Percentiles rank a stretch among this genome's conserved stretches.
Evolutionary conservation across 2,329 filamentous ascomycete species (phyloP).

Genomic region (Pseudocercospora eumusae): DNA sequence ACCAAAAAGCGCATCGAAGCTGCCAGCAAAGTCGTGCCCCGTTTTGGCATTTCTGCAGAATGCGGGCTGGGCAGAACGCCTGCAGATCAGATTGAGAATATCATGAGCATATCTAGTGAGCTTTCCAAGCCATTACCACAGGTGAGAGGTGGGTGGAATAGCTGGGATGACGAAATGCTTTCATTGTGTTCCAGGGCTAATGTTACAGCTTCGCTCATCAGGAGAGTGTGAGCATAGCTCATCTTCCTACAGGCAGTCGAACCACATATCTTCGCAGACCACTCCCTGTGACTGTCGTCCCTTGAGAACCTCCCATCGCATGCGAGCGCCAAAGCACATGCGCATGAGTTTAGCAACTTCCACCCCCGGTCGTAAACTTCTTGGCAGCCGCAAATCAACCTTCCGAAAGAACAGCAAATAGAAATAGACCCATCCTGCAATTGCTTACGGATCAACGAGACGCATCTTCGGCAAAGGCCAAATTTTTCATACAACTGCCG

Average conservation of each 20-base stretch:
- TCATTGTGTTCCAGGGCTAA: background rate
- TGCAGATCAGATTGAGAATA: conserved; percentile 6
- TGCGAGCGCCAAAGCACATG: too few relatives aligned
- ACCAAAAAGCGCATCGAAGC: conserved; percentile 43
- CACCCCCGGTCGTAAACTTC: background rate
- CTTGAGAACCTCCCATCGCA: too few relatives aligned
- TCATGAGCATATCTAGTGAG: conserved; percentile 7
- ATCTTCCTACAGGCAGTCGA: background rate
- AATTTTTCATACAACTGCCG: too few relatives aligned
- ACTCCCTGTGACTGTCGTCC: too few relatives aligned
- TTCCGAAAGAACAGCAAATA: background rate
- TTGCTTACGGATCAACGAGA: background rate
- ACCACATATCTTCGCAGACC: background rate
- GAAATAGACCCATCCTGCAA: background rate
- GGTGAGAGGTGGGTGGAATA: background rate
- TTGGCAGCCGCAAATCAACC: background rate
- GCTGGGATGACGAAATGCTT: background rate
- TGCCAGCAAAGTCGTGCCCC: conserved; percentile 36
- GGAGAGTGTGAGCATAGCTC: background rate
- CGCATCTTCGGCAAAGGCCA: too few relatives aligned
- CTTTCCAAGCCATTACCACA: background rate
- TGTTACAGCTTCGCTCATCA: background rate
- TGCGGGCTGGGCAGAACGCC: conserved; percentile 42
- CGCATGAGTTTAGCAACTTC: too few relatives aligned
- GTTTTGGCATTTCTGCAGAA: conserved; percentile 46